These are phyloP conservation scores for Macrocybe gigantea DNA, from an alignment of 768 basidiomycete species.

Conservation along the genomic window DNA sequence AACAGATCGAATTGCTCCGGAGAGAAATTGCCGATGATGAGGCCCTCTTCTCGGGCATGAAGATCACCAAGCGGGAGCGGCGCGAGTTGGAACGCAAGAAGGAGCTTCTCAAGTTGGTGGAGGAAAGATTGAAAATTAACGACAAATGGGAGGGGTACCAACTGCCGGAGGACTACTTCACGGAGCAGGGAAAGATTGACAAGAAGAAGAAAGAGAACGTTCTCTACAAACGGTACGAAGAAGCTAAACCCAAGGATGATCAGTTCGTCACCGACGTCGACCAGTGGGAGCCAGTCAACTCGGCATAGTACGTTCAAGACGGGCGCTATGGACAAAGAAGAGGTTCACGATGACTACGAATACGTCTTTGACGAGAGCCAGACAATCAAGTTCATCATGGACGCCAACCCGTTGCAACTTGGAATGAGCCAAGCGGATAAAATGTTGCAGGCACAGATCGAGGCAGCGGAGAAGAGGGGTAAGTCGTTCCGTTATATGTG, in stretches of 20 bases:
- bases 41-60: slow-evolving; percentile 86
- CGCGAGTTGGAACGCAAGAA: slow-evolving; percentile 87
- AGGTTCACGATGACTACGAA: slow-evolving; percentile 82
- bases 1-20: slow-evolving; percentile 89
- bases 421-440: slow-evolving; percentile 81
- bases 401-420: slow-evolving; percentile 61
- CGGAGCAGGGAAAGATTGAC: slow-evolving; percentile 97
- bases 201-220: slow-evolving; percentile 92
- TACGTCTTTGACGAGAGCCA: slow-evolving; percentile 99
- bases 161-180: slow-evolving; percentile 96
- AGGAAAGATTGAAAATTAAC: slow-evolving; percentile 90
- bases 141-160: slow-evolving; percentile 96
- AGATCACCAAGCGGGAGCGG: slow-evolving; percentile 77
- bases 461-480: slow-evolving; percentile 90
- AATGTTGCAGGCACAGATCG: slow-evolving; percentile 80
- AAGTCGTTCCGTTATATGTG: slow-evolving; percentile 16
- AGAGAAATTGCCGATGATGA: slow-evolving; percentile 95
- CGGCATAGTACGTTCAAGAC: slow-evolving; percentile 84
- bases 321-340: slow-evolving; percentile 86
- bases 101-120: slow-evolving; percentile 84
- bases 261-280: slow-evolving; percentile 96
- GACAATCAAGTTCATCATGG: slow-evolving; percentile 94
- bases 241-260: slow-evolving; percentile 86
- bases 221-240: slow-evolving; percentile 91
- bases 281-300: slow-evolving; percentile 96